These are phyloP conservation scores for Kodamaea plutei DNA, from an alignment of 1,139 yeast species.

Conservation along the genomic window DNA sequence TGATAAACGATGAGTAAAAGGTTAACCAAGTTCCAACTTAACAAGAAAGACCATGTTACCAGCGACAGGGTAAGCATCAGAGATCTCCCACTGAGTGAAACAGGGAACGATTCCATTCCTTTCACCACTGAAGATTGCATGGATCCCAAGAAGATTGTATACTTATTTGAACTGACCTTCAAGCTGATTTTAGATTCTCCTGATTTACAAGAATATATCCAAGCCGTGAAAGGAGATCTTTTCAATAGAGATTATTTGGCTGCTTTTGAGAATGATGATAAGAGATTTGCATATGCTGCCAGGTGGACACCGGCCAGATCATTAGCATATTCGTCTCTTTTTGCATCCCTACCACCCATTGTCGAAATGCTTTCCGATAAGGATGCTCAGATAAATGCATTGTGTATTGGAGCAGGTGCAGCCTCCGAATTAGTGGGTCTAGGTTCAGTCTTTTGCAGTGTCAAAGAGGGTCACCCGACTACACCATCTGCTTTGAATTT, in stretches of 20 bases:
- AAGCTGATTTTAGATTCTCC: slow-evolving; percentile 42
- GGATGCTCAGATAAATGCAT: slow-evolving; percentile 31
- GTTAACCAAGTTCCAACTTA: slow-evolving; percentile 17
- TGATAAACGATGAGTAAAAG: slow-evolving; percentile 19
- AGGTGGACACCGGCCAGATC: slow-evolving; percentile 88
- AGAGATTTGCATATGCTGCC: slow-evolving; percentile 72
- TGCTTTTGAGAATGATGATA: slow-evolving; percentile 64
- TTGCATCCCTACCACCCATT: slow-evolving; percentile 47
- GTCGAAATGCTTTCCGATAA: slow-evolving; percentile 32
- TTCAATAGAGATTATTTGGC: slow-evolving; percentile 63
- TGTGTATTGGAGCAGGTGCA: slow-evolving; percentile 87
- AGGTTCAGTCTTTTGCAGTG: slow-evolving; percentile 53
- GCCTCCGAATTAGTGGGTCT: slow-evolving; percentile 77
- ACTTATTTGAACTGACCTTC: slow-evolving; percentile 48
- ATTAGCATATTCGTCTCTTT: slow-evolving; percentile 64
- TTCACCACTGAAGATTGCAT: slow-evolving; percentile 27
- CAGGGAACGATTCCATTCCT: slow-evolving; percentile 25
- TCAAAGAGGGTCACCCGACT: slow-evolving; percentile 37
- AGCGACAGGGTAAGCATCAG: slow-evolving; percentile 3
- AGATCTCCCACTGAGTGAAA: no score
- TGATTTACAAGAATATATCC: slow-evolving; percentile 47
- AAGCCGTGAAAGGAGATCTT: slow-evolving; percentile 63
- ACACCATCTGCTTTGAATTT: slow-evolving; percentile 38
- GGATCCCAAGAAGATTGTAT: slow-evolving; percentile 40
- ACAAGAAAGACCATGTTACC: slow-evolving; percentile 5